These are phyloP conservation scores for Asterionellopsis glacialis DNA, from an alignment of 108 stramenopile species.

Conservation along the genomic window DNA sequence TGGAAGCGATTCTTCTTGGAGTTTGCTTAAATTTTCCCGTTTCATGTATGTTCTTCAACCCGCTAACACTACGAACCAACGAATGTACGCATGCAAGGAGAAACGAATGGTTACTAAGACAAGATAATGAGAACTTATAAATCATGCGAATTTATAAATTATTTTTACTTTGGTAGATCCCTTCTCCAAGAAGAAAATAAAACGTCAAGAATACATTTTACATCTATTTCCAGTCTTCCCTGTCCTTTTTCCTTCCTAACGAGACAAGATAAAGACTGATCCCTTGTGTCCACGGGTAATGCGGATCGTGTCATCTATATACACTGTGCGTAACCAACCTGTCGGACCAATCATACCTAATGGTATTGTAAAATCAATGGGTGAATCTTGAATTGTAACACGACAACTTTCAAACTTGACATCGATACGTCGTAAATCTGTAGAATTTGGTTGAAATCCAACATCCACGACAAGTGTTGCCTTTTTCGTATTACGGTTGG, in stretches of 20 bases:
- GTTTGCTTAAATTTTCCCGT: no score
- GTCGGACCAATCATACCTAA: conserved; percentile 65
- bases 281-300: conserved; percentile 85
- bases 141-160: no score
- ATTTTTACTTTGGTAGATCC: no score
- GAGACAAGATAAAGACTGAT: conserved; percentile 70
- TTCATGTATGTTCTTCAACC: no score
- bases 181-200: no score
- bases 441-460: conserved; percentile 37
- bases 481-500: conserved; percentile 22
- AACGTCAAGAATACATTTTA: no score
- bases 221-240: no score
- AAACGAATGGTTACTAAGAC: no score
- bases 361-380: conserved; percentile 46
- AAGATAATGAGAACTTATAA: no score
- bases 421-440: conserved; percentile 57
- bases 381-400: conserved; percentile 36
- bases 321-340: conserved; percentile 71
- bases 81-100: no score
- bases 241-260: neutral
- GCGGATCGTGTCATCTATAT: conserved; percentile 69
- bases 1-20: no score
- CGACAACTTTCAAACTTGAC: conserved; percentile 74
- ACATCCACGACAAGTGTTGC: conserved; percentile 57
- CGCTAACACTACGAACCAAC: no score